Evolutionary conservation across 2,329 filamentous ascomycete genomes (phyloP).

Genomic region (Calycina marina): DNA sequence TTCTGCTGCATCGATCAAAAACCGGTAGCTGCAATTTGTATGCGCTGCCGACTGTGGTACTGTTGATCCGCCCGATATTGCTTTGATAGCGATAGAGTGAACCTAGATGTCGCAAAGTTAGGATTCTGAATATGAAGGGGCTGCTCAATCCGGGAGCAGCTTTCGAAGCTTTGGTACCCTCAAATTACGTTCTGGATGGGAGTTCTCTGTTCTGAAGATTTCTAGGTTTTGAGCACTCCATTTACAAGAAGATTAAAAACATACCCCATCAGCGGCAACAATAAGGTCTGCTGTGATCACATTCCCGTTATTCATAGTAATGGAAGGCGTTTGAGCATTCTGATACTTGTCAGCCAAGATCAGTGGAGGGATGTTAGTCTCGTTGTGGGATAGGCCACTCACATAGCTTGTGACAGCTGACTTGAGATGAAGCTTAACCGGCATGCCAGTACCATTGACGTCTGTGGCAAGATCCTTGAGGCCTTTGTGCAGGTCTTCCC

Average conservation of each 20-base stretch:
- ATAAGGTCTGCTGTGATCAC: slow-evolving; percentile 22
- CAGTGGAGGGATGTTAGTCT: too few species aligned
- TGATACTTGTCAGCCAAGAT: not conserved
- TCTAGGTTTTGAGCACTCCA: too few species aligned
- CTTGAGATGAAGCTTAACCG: slow-evolving; percentile 12
- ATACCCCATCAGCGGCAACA: slow-evolving; percentile 24
- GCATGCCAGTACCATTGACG: slow-evolving; percentile 19
- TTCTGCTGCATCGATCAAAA: slow-evolving; percentile 16
- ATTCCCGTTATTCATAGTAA: slow-evolving; percentile 28
- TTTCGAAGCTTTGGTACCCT: too few species aligned
- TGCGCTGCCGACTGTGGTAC: not conserved
- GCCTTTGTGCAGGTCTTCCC: slow-evolving; percentile 35
- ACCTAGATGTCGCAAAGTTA: too few species aligned
- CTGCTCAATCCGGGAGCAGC: too few species aligned
- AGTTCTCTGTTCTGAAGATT: too few species aligned
- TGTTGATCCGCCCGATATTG: slow-evolving; percentile 4
- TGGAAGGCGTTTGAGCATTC: slow-evolving; percentile 3
- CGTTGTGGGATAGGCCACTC: not conserved
- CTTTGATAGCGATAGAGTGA: slow-evolving; percentile 11
- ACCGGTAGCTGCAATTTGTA: slow-evolving; percentile 20
- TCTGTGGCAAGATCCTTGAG: slow-evolving; percentile 32
- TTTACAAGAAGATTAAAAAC: too few species aligned
- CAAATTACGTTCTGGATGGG: too few species aligned
- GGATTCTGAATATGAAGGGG: too few species aligned
- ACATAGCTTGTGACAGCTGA: slow-evolving; percentile 2